Conservation (phyloP, 2,329 filamentous ascomycete genomes). For the Sclerotinia nivalis region DNA sequence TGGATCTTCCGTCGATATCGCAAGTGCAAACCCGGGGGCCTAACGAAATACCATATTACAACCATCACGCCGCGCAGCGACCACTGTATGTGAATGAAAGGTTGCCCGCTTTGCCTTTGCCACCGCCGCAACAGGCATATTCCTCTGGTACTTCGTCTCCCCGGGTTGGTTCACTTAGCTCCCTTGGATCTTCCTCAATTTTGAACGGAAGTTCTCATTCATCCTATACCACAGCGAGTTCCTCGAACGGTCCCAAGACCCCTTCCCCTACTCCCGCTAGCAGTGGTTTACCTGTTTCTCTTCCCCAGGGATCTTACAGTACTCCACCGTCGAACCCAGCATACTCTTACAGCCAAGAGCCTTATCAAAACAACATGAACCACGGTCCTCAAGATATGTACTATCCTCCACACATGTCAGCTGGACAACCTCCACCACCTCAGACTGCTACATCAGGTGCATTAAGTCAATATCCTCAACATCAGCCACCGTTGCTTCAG, state of each 20-base stretch:
- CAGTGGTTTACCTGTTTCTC: slow-evolving; percentile 46
- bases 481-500: slow-evolving; percentile 72
- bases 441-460: slow-evolving; percentile 74
- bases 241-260: slow-evolving; percentile 68
- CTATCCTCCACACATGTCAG: slow-evolving; percentile 77
- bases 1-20: slow-evolving; percentile 88
- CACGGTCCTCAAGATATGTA: slow-evolving; percentile 81
- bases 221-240: slow-evolving; percentile 53
- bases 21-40: slow-evolving; percentile 79
- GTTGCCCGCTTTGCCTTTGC: slow-evolving; percentile 69
- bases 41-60: slow-evolving; percentile 70
- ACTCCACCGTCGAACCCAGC: slow-evolving; percentile 43
- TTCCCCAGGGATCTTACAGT: slow-evolving; percentile 42
- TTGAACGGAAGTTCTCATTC: slow-evolving; percentile 56
- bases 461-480: slow-evolving; percentile 75
- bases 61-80: slow-evolving; percentile 63
- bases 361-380: slow-evolving; percentile 68
- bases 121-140: slow-evolving; percentile 61
- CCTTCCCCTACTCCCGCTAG: slow-evolving; percentile 68
- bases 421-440: slow-evolving; percentile 71
- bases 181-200: slow-evolving; percentile 61
- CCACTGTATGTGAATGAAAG: slow-evolving; percentile 71
- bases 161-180: slow-evolving; percentile 66
- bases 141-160: slow-evolving; percentile 73
- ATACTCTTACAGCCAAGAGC: slow-evolving; percentile 45